A percentile compares a stretch with the other conserved stretches of the same genome.
phyloP scores from a whole-genome alignment of 345 rosid genomes.

The Aquilaria malaccensis region DNA sequence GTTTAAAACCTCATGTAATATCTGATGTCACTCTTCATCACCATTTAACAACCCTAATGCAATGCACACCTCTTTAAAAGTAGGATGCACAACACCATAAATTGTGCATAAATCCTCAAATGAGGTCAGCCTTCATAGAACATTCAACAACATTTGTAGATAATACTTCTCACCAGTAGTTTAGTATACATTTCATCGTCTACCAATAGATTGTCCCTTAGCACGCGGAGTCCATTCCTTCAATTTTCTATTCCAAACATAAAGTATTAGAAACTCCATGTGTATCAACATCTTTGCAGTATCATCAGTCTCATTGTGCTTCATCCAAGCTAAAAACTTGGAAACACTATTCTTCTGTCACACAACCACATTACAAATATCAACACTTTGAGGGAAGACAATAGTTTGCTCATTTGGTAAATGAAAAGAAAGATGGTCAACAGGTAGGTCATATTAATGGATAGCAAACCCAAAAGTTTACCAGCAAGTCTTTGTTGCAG shows the following conservation, averaged over 20 bases:
- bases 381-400: too few relatives aligned
- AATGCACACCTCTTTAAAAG: too few relatives aligned
- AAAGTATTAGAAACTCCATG: background rate
- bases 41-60: too few relatives aligned
- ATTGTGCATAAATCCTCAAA: background rate
- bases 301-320: background rate
- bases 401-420: background rate
- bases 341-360: too few relatives aligned
- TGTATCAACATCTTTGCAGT: background rate
- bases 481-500: background rate
- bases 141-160: too few relatives aligned
- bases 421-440: background rate
- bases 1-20: too few relatives aligned
- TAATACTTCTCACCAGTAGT: too few relatives aligned
- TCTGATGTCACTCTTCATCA: too few relatives aligned
- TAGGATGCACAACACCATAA: too few relatives aligned
- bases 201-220: background rate
- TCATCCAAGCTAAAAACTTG: background rate
- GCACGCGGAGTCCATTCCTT: background rate
- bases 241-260: background rate
- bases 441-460: background rate
- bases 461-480: background rate
- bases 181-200: background rate
- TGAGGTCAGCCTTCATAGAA: background rate
- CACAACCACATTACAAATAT: too few relatives aligned